Evolutionary conservation across 768 basidiomycete genomes (phyloP), one percentile per base, ranked within the genome.

Genomic region (Leccinum arenicola): DNA sequence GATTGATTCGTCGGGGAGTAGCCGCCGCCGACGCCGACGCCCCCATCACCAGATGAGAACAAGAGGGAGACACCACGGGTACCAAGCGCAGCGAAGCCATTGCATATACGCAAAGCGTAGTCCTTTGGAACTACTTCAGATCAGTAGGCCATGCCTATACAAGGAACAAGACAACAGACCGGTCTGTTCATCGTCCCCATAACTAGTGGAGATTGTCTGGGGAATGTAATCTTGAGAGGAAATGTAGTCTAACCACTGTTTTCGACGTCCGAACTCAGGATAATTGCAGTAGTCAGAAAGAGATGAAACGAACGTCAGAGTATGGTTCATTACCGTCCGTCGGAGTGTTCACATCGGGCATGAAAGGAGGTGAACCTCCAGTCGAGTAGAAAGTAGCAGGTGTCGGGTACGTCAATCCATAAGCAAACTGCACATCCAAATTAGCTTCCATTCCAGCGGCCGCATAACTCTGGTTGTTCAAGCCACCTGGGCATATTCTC

Each of bases 161-260:
- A 23, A 47, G 0, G 3, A 36, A 33, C 17, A 23, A 31, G 52
- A 36, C 3, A 36, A 25, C 4, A 10, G 27, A 86, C 86, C 82
- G 19, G 87, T 85, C 67, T 88, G 87, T 57, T 91, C 89, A 59
- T 83, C 80, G 51, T 91, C 88, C 6, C 80, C 86, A 66, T 91
- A 91, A 62, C 85, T 87, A 0, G 86, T 89, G 0, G 87, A 86
- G 52, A 91, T 88, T 6, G 82, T 76, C 61, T 82, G 79, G 14
- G 88, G 86, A 2, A 80, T 69, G 40, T 75, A 67, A 10, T 72
- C 53, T n/a, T 82, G 78, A 12, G 61, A 64, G 0, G 82, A 72
- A n/a, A 89, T 67, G 58, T 80, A 85, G 45, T 85, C 77, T 15
- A 91, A 72, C 88, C 88, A 90, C 77, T 86, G 64, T 23, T 52